Percentiles rank a stretch among this genome's conserved stretches.
Evolutionary conservation across 805 yeast genomes (phyloP).

Genomic region (Lipomyces yamadae): DNA sequence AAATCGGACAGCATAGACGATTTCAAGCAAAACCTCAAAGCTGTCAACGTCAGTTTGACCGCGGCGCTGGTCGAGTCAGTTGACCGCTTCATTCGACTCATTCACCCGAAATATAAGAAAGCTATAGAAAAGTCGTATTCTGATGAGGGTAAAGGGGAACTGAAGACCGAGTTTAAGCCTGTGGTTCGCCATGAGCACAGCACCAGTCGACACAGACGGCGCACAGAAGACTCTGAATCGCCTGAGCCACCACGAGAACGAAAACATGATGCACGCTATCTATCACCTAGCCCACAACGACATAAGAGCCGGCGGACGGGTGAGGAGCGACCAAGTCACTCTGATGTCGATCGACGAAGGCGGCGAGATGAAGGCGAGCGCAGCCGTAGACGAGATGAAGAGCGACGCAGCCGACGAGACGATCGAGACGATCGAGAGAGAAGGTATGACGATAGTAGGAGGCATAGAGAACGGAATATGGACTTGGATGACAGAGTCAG

Average conservation of each 20-base stretch:
- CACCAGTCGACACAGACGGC: neutral
- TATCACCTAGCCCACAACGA: slow-evolving; percentile 14
- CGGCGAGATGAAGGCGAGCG: slow-evolving; percentile 1
- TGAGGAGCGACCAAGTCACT: neutral
- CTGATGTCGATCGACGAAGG: neutral
- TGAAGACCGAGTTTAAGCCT: neutral
- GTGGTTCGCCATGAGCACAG: neutral
- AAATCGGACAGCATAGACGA: slow-evolving; percentile 45
- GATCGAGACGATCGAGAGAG: slow-evolving; percentile 1
- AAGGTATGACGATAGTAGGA: neutral
- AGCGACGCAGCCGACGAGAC: slow-evolving; percentile 9
- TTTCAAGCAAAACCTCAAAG: slow-evolving; percentile 49
- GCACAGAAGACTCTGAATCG: neutral
- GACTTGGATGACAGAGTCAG: neutral
- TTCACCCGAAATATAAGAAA: slow-evolving; percentile 45
- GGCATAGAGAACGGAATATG: neutral
- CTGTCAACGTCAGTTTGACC: slow-evolving; percentile 53
- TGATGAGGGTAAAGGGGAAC: slow-evolving; percentile 12
- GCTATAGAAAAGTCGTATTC: neutral
- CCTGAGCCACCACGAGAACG: neutral
- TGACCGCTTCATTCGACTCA: slow-evolving; percentile 41
- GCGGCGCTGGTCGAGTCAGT: slow-evolving; percentile 42
- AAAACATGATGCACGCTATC: slow-evolving; percentile 1
- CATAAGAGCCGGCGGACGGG: slow-evolving; percentile 1
- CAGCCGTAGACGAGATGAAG: neutral